A percentile compares a stretch with the other conserved stretches of the same genome.
These are phyloP conservation scores for Verticillium klebahnii DNA, from an alignment of 2,329 filamentous ascomycete species.

Conservation along the genomic window DNA sequence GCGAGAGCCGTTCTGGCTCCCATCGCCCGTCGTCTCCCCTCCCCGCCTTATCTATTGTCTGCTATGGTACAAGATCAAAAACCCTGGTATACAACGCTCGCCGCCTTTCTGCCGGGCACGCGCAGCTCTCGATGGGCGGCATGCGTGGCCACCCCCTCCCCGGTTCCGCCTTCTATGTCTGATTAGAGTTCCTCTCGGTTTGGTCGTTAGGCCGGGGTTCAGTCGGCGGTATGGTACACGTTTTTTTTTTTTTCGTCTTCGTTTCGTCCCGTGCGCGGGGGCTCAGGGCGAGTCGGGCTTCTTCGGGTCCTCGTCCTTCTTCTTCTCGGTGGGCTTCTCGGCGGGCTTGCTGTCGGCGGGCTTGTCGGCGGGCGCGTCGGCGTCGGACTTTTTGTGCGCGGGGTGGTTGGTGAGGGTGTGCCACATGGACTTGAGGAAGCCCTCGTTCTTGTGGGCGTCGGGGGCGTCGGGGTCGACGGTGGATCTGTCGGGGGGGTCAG, in stretches of 20 bases:
- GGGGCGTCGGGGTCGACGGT: constrained; percentile 19
- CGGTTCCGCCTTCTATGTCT: neutral
- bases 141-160: neutral
- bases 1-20: constrained; percentile 16
- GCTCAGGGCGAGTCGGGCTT: constrained; percentile 11
- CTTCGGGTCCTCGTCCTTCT: constrained; percentile 9
- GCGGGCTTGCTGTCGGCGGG: neutral
- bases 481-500: constrained; percentile 1
- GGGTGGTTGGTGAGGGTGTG: constrained; percentile 81
- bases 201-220: constrained; percentile 4
- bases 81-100: constrained; percentile 10
- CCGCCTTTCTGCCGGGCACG: neutral
- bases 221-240: constrained; percentile 10
- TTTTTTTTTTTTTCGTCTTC: neutral
- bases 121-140: neutral
- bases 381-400: constrained; percentile 39
- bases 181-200: neutral
- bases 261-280: neutral
- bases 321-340: constrained; percentile 4
- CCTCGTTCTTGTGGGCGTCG: constrained; percentile 70
- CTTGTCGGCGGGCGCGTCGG: constrained; percentile 14
- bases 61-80: neutral
- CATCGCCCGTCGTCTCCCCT: neutral
- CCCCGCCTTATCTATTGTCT: neutral
- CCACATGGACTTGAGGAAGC: constrained; percentile 91